Base-by-base conservation (phyloP, 2,329 filamentous ascomycete genomes). In the Tolypocladium nubicola region DNA sequence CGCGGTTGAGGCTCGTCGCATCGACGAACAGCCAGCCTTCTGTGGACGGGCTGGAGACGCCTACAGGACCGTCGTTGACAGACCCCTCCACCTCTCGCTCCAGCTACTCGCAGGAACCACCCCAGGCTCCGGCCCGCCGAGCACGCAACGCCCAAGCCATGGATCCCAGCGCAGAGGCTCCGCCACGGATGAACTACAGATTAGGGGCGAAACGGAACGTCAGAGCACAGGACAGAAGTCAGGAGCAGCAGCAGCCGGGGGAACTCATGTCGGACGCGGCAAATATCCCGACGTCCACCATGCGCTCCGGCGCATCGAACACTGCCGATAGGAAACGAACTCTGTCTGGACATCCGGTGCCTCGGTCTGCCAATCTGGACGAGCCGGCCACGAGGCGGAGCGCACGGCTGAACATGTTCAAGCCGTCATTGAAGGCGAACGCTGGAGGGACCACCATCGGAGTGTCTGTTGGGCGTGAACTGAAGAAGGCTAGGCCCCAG, bases 401-500 rank as follows among this genome's bases (percentile, higher is more conserved):
- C 66, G 86, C 87, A 23, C 81, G 89, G 58, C 77, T 92, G 47
- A 83, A 83, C 65, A 78, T 81, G 64, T 87, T 89, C 65, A 86
- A 87, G 59, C 82, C 89, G 55, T 84, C 88, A 1, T 79, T 84
- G 49, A 89, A 87, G 65, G 75, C 84, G 35, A 85, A 84, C 56
- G 78, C 82, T 5, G 77, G 79, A 6, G 76, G 78, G 43, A 73
- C 81, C 47, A 77, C 80, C 33, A 75, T 85, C 57, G 83, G 84
- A 55, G 72, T 80, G 23, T 77, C 82, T 59, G 81, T 87, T 60
- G 70, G 69, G 37, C 70, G 90, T 66, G 91, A 96, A 66, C 71
- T 95, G 66, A 93, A 91, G 70, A 96, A 91, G 76, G 87, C 88
- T 62, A 90, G 87, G 66, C 88, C 89, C 61, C 88, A 85, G 4